phyloP scores from a whole-genome alignment of 306 rosid genomes.

The Comarum palustre region DNA sequence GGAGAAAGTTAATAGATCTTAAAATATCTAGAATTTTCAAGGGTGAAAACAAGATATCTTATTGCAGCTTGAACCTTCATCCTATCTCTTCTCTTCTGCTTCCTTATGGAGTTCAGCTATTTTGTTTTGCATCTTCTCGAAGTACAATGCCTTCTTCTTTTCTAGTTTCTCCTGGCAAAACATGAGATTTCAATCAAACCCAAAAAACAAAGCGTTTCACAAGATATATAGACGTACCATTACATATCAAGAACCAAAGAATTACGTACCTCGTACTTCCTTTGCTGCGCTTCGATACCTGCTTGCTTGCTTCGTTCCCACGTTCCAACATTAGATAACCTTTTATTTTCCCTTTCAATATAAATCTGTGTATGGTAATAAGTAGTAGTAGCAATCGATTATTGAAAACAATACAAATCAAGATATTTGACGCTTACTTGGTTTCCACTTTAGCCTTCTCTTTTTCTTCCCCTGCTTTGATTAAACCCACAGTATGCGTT shows the following conservation, averaged over 20 bases:
- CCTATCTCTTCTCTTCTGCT: constrained; percentile 40
- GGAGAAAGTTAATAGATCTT: too few species aligned
- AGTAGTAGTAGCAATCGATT: neutral
- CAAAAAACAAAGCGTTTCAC: neutral
- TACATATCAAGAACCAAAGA: neutral
- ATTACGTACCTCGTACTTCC: constrained; percentile 17
- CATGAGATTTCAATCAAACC: neutral
- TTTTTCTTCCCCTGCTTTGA: constrained; percentile 19
- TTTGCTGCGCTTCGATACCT: constrained; percentile 8
- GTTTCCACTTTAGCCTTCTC: constrained; percentile 8
- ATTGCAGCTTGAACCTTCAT: constrained; percentile 27
- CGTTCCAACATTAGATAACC: constrained; percentile 3
- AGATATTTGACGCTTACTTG: constrained; percentile 6
- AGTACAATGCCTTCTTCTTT: constrained; percentile 33
- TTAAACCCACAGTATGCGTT: constrained; percentile 1
- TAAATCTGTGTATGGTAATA: neutral
- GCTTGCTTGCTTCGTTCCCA: constrained; percentile 21
- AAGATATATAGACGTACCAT: neutral
- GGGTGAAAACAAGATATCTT: constrained; percentile 27
- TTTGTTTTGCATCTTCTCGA: constrained; percentile 40
- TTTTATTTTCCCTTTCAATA: constrained; percentile 10
- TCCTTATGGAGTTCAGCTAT: constrained; percentile 34
- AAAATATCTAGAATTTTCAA: neutral
- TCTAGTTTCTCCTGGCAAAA: constrained; percentile 34
- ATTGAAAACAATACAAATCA: neutral